Evolutionary conservation across 768 basidiomycete genomes (phyloP), one percentile per base, ranked within the genome.

Genomic region (Clathrus columnatus): DNA sequence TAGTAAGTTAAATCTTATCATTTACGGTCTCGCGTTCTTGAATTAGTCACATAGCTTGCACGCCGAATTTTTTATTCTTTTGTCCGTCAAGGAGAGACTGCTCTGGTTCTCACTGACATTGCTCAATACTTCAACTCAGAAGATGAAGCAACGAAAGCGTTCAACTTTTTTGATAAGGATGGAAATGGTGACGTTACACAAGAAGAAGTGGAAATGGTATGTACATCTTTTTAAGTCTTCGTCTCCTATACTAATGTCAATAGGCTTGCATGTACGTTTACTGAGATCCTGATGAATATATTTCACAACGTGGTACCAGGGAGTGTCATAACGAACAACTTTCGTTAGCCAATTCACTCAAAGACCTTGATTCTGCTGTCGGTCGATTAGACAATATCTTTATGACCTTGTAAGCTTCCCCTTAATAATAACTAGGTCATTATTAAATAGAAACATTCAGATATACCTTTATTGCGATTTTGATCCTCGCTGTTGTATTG

Each of bases 31-130:
- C 11, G 30, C 28, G 45, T 50, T 54, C 48, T 49, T 28, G 24
- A 32, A 17, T 57, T 42, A 51, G 48, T 36, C 36, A 11, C n/a
- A n/a, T 63, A 90, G 79, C 83, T 96, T 52, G 91, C 92, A 44
- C 80, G 87, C 49, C 76, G 91, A 32, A 71, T 96, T 41, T 96
- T 83, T 72, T 91, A 91, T 70, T 93, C 90, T 6, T 94, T 91
- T 70, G 74, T 77, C 4, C 78, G 80, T 60, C 75, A 76, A 2
- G 79, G 78, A 20, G 68, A 77, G 17, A 80, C 86, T 4, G 76
- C 73, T 56, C 61, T 94, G 44, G 64, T 78, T 47, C 72, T 86
- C 7, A 72, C 78, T 49, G 90, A 96, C 63, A 83, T 96, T 56
- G 73, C 77, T 26, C 73, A 73, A 28, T 87, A 76, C 69, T 94